Evolutionary conservation across 2,329 filamentous ascomycete genomes (phyloP).

Genomic region (Hypoxylon sp.): DNA sequence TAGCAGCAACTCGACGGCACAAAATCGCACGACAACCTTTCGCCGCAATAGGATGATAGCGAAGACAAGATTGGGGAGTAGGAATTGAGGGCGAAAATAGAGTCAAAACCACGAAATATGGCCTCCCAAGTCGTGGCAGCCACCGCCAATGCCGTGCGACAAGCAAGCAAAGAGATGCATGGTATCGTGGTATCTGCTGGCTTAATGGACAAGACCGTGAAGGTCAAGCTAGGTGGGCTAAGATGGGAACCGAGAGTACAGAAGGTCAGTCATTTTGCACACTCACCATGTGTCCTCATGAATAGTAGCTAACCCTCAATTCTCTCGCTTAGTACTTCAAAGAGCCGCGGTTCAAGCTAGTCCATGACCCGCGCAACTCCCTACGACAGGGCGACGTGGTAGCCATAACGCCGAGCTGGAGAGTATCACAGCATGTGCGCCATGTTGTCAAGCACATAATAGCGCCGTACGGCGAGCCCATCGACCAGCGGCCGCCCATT

Average conservation of each 20-base stretch:
- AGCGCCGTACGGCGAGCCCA: slow-evolving; percentile 74
- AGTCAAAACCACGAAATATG: slow-evolving; percentile 17
- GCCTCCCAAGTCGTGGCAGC: slow-evolving; percentile 43
- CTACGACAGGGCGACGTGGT: slow-evolving; percentile 82
- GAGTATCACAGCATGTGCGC: slow-evolving; percentile 75
- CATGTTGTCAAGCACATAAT: slow-evolving; percentile 84
- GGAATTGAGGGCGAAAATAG: not conserved
- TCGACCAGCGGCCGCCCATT: slow-evolving; percentile 75
- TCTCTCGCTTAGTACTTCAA: slow-evolving; percentile 70
- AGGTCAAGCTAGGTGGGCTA: slow-evolving; percentile 79
- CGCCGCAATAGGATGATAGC: not conserved
- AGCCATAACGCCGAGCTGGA: slow-evolving; percentile 76
- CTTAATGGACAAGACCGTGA: slow-evolving; percentile 83
- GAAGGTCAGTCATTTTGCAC: slow-evolving; percentile 68
- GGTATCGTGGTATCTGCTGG: slow-evolving; percentile 85
- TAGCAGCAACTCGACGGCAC: not conserved
- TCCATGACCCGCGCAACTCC: slow-evolving; percentile 83
- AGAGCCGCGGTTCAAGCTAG: slow-evolving; percentile 74
- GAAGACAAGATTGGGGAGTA: not conserved
- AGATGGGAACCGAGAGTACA: slow-evolving; percentile 80
- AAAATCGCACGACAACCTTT: not conserved
- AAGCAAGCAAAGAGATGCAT: slow-evolving; percentile 66
- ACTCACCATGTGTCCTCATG: not conserved
- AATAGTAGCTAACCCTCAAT: slow-evolving; percentile 5
- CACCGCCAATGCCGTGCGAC: slow-evolving; percentile 56